Base-by-base conservation (phyloP, 805 yeast genomes). In the Sugiyamaella valdiviana region DNA sequence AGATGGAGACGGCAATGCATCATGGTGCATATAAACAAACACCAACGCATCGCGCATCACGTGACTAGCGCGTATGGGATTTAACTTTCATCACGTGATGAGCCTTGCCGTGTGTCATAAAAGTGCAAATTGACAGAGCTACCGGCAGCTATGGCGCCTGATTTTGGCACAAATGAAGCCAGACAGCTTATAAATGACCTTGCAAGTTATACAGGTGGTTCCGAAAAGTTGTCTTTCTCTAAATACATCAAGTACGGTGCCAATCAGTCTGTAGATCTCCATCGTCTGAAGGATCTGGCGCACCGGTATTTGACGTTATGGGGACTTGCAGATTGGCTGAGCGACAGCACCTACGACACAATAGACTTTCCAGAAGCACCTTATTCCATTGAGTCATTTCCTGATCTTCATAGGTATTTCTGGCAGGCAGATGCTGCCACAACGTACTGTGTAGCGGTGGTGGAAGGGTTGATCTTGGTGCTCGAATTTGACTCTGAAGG, bases 21-120 rank as follows among this genome's bases (percentile, higher is more conserved):
- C 9, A 36, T 15, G 19, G 39, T 20, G 29, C 10, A 22, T 24
- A 29, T 41, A 41, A 41, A 41, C 44, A 41, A 17, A 20, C 39
- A 37, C 22, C 22, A 37, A 37, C 20, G 22, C 20, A 19, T 37
- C 39, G 39, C 22, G 39, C 3, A 14, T 37, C 39, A 37, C 39
- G 39, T 37, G 39, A 37, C 10, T 7, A 5, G n/a, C 14, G 39
- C 20, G 3, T n/a, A 5, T 32, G 36, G 15, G 12, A 32, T n/a
- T 7, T 26, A 26, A 26, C 10, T 9, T 9, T 7, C 32, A 26
- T 26, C 7, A 26, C 12, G 7, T 26, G 32, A 12, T 26, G 32
- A 26, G 32, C 10, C 7, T 7, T 12, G 32, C 10, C 12, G 32
- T 7, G 7, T 26, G 12, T 26, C 7, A 7, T 26, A 26, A 12